Evolutionary conservation across 2,329 filamentous ascomycete species (phyloP).

Genomic region (Aspergillus felis): DNA sequence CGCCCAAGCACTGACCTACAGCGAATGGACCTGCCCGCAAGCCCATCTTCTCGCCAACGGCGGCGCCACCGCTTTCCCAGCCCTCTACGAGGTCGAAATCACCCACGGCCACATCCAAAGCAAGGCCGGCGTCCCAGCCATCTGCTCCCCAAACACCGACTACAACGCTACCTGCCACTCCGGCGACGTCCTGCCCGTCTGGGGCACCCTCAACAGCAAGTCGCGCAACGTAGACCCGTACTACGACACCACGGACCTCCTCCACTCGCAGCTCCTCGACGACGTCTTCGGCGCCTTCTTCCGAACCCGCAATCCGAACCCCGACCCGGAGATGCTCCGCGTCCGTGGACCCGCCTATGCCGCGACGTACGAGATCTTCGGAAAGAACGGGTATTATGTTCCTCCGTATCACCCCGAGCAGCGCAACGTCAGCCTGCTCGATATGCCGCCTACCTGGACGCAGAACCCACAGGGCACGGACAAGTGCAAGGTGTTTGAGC

Average conservation of each 20-base stretch:
- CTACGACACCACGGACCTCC: constrained; percentile 15
- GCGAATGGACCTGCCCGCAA: constrained; percentile 10
- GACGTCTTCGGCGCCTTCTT: constrained; percentile 24
- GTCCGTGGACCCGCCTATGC: constrained; percentile 20
- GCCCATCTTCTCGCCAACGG: constrained; percentile 4
- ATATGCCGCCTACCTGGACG: constrained; percentile 9
- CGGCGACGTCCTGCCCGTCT: constrained; percentile 23
- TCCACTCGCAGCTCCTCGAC: constrained; percentile 21
- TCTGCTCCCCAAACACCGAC: constrained; percentile 21
- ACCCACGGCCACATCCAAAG: constrained; percentile 20
- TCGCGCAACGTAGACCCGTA: constrained; percentile 20
- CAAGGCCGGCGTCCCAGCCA: constrained; percentile 8
- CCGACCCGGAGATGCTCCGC: constrained; percentile 12
- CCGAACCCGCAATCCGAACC: constrained; percentile 18
- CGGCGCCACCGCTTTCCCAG: constrained; percentile 8
- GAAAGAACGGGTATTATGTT: constrained; percentile 8
- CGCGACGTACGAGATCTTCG: constrained; percentile 13
- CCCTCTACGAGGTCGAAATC: constrained; percentile 20
- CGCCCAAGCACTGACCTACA: constrained; percentile 6
- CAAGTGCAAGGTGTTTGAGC: constrained; percentile 20
- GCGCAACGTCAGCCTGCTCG: constrained; percentile 13
- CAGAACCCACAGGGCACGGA: constrained; percentile 10
- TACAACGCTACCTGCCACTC: constrained; percentile 28
- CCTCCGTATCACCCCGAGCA: constrained; percentile 6
- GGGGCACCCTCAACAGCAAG: constrained; percentile 25